These are phyloP conservation scores for Ustilago shanxiensis DNA, from an alignment of 1,284 basidiomycete species.

Conservation along the genomic window DNA sequence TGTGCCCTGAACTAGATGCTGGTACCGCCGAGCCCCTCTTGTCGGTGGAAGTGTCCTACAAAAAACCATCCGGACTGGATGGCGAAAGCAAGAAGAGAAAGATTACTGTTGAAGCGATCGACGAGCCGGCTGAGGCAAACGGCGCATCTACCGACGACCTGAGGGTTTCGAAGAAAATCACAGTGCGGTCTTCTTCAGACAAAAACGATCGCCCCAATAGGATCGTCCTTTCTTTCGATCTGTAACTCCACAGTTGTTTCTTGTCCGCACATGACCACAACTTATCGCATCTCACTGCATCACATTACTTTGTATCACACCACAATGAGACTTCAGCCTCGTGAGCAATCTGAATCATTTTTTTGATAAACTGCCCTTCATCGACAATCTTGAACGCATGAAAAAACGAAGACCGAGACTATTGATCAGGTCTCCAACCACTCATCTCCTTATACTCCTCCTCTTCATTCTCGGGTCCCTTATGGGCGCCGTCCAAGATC, in stretches of 20 bases:
- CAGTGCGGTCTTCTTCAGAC: background rate
- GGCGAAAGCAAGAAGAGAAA: constrained; percentile 1
- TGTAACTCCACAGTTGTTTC: background rate
- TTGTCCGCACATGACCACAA: too few relatives aligned
- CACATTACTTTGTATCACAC: background rate
- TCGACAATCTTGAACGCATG: background rate
- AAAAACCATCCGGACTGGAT: background rate
- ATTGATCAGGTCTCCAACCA: constrained; percentile 56
- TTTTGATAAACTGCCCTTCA: background rate
- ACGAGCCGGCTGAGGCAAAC: background rate
- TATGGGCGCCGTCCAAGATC: constrained; percentile 69
- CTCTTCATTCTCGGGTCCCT: constrained; percentile 69
- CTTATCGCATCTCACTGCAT: background rate
- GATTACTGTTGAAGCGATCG: background rate
- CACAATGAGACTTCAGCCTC: background rate
- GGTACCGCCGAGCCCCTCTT: background rate
- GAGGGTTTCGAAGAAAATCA: background rate
- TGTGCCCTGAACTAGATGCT: too few relatives aligned
- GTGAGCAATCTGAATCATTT: background rate
- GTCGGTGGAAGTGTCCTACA: background rate
- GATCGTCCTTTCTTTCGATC: constrained; percentile 1
- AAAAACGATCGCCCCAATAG: background rate
- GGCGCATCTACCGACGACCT: too few relatives aligned
- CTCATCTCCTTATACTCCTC: constrained; percentile 63
- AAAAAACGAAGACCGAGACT: background rate